A percentile compares a stretch with the other conserved stretches of the same genome.
These are phyloP conservation scores for Aspergillus panamensis DNA, from an alignment of 495 filamentous ascomycete species.

Conservation along the genomic window DNA sequence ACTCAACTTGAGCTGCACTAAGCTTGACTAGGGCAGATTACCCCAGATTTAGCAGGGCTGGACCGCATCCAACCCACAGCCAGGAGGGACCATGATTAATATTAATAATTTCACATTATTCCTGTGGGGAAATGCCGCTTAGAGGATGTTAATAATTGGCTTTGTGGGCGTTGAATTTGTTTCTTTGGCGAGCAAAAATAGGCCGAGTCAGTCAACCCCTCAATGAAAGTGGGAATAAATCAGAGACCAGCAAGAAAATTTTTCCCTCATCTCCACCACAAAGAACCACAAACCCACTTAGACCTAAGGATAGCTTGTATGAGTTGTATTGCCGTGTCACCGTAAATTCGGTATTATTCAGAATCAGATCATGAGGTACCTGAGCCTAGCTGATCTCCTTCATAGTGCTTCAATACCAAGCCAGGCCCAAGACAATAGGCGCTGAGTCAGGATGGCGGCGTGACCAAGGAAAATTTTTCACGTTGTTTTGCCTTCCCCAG, in stretches of 20 bases:
- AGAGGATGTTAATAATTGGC: not conserved
- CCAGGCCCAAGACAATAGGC: not conserved
- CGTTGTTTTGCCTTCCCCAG: slow-evolving; percentile 1
- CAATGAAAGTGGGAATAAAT: not conserved
- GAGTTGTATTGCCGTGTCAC: not conserved
- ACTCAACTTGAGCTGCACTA: not conserved
- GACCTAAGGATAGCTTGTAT: no score
- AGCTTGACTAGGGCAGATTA: slow-evolving; percentile 6
- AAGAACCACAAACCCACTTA: not conserved
- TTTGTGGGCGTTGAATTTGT: not conserved
- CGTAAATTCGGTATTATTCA: not conserved
- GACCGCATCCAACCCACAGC: slow-evolving; percentile 2
- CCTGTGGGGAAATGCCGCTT: not conserved
- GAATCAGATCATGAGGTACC: not conserved
- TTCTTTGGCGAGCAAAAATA: not conserved
- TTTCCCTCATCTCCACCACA: not conserved
- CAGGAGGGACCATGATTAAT: slow-evolving; percentile 3
- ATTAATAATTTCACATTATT: not conserved
- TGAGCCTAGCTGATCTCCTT: not conserved
- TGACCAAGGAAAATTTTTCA: slow-evolving; percentile 1
- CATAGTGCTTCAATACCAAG: no score
- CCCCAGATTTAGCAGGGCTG: slow-evolving; percentile 16
- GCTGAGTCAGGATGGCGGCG: not conserved
- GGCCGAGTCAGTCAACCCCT: not conserved
- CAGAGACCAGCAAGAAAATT: not conserved